Evolutionary conservation across 2,329 filamentous ascomycete genomes (phyloP).

Genomic region (Thermoascus crustaceus): DNA sequence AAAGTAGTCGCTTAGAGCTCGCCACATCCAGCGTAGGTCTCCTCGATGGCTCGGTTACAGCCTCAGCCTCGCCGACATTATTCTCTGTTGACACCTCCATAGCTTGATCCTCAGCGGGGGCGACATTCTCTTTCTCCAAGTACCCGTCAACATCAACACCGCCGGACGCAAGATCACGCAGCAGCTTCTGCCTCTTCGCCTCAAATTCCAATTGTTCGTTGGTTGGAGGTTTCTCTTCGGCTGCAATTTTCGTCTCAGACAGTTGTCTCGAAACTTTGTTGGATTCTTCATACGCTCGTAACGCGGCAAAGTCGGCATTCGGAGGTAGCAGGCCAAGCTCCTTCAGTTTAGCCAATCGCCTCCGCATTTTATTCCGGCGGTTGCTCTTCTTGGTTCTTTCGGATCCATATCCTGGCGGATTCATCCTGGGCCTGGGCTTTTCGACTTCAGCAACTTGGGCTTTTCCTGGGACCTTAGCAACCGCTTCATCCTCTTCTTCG

Average conservation of each 20-base stretch:
- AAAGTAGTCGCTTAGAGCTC: conserved; percentile 60
- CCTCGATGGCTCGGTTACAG: conserved; percentile 10
- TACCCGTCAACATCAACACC: conserved; percentile 41
- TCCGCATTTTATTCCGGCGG: conserved; percentile 42
- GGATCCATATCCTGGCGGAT: conserved; percentile 44
- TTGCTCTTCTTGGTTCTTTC: conserved; percentile 49
- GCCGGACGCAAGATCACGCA: conserved; percentile 45
- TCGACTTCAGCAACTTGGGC: conserved; percentile 4
- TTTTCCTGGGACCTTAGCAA: too few species aligned
- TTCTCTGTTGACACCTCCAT: not conserved
- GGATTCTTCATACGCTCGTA: conserved; percentile 31
- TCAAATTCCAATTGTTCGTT: conserved; percentile 41
- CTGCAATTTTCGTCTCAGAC: conserved; percentile 14
- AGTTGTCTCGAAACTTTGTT: conserved; percentile 17
- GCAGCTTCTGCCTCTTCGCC: conserved; percentile 42
- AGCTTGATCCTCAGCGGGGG: conserved; percentile 7
- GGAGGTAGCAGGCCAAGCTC: conserved; percentile 43
- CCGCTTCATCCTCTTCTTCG: conserved; percentile 27
- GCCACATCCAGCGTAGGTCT: conserved; percentile 48
- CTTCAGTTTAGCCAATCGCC: conserved; percentile 46
- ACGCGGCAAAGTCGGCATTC: conserved; percentile 44
- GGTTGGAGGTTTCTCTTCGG: conserved; percentile 11
- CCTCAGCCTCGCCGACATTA: not conserved
- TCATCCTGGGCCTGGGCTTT: conserved; percentile 12
- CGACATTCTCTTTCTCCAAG: conserved; percentile 24